Evolutionary conservation across 768 basidiomycete species (phyloP).

Genomic region (Termitomyces sp.): DNA sequence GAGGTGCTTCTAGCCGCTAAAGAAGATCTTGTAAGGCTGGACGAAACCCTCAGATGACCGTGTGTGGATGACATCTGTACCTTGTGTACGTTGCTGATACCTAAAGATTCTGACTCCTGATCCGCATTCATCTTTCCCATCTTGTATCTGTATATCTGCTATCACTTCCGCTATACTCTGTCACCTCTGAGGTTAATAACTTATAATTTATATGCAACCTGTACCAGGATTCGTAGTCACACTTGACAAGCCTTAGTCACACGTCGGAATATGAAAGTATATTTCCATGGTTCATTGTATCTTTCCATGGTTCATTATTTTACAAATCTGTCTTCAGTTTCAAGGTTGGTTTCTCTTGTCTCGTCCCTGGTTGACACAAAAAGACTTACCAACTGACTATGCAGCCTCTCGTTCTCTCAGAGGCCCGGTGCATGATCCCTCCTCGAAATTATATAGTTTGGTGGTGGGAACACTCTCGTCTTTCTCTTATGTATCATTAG

Average conservation of each 20-base stretch:
- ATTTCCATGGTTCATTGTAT: not conserved
- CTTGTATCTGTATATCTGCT: not conserved
- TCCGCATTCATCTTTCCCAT: not conserved
- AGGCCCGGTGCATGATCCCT: not conserved
- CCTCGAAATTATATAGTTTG: too few relatives aligned
- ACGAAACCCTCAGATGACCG: slow-evolving; percentile 19
- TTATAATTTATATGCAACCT: slow-evolving; percentile 4
- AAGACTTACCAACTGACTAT: too few relatives aligned
- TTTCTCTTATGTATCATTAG: too few relatives aligned
- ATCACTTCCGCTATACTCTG: not conserved
- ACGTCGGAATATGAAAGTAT: slow-evolving; percentile 14
- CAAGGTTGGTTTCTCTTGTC: not conserved
- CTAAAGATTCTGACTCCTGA: slow-evolving; percentile 1
- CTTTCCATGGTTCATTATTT: too few relatives aligned
- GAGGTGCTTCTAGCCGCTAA: slow-evolving; percentile 46
- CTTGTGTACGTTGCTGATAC: not conserved
- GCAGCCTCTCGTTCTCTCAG: too few relatives aligned
- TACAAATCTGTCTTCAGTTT: not conserved
- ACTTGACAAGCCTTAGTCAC: slow-evolving; percentile 1
- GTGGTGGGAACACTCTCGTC: not conserved
- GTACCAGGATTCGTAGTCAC: not conserved
- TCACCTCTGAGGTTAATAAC: not conserved
- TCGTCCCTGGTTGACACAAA: not conserved
- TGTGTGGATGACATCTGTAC: not conserved
- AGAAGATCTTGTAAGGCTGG: slow-evolving; percentile 46